A percentile compares a stretch with the other conserved stretches of the same genome.
Conservation (phyloP, 2,329 filamentous ascomycete genomes). For the Scedosporium dehoogii region DNA sequence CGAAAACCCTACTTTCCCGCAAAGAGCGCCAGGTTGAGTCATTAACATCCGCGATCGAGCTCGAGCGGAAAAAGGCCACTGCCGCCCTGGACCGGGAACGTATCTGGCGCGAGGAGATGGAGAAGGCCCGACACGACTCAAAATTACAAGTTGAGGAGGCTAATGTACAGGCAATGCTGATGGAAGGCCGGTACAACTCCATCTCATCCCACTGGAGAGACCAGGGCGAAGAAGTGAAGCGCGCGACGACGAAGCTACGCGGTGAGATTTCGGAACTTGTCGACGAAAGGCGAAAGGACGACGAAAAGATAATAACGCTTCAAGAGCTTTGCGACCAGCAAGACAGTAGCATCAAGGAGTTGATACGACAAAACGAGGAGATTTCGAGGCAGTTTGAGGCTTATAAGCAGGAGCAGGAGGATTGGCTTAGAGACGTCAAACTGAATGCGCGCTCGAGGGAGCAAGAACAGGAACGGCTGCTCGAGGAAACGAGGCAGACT, state of each 20-base stretch:
- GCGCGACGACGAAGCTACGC: slow-evolving; percentile 37
- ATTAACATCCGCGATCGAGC: slow-evolving; percentile 52
- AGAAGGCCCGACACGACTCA: slow-evolving; percentile 48
- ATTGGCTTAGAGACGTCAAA: slow-evolving; percentile 50
- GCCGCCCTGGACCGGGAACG: slow-evolving; percentile 51
- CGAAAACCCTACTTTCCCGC: slow-evolving; percentile 58
- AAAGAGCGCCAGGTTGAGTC: slow-evolving; percentile 68
- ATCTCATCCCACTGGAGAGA: slow-evolving; percentile 58
- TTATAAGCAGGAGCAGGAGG: slow-evolving; percentile 56
- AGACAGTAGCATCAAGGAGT: slow-evolving; percentile 54
- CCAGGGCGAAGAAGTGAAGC: slow-evolving; percentile 51
- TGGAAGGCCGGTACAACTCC: slow-evolving; percentile 61
- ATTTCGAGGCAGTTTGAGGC: slow-evolving; percentile 50
- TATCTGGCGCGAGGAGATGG: slow-evolving; percentile 53
- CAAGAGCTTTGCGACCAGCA: slow-evolving; percentile 65
- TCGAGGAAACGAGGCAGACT: slow-evolving; percentile 50
- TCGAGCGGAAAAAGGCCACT: slow-evolving; percentile 51
- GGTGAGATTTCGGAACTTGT: slow-evolving; percentile 44
- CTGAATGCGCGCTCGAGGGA: slow-evolving; percentile 46
- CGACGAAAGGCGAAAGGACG: slow-evolving; percentile 47
- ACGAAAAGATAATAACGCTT: slow-evolving; percentile 53
- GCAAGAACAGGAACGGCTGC: slow-evolving; percentile 46
- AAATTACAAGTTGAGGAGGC: slow-evolving; percentile 57
- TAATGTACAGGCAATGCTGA: slow-evolving; percentile 51
- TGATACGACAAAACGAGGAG: slow-evolving; percentile 50